Base-by-base conservation (phyloP, 805 yeast genomes). In the Brettanomyces nanus region DNA sequence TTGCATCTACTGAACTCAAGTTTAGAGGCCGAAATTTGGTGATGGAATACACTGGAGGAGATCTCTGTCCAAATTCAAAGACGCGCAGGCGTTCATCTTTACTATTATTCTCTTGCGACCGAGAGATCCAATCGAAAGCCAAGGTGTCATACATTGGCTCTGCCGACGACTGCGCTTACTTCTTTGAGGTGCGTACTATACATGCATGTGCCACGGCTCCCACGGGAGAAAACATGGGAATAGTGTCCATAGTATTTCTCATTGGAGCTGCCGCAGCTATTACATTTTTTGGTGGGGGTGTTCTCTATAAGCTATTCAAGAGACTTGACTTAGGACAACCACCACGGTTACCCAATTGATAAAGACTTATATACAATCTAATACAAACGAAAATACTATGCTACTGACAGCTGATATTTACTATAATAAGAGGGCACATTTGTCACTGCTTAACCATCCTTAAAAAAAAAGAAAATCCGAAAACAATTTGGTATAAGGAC, bases 161-260 rank as follows among this genome's bases (percentile, higher is more conserved):
- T 5, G 52, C 74, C 30, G 73, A 85, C 54, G 84, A 86, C 44
- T 86, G 96, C 59, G 75, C 80, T 27, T 86, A 84, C 56, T 73
- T 80, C 52, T 86, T 86, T 56, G 95, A 86, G 52, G 86, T 85
- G 23, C 63, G 86, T 46, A 83, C 95, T 3, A 77, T 84, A 31
- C 82, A 80, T 59, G 95, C 95, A 0, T 86, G 96, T 58, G 85
- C 95, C 0, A 80, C 87, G 1, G 76, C 84, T 7, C 77, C 79
- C 36, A 72, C 77, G 47, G 73, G 69, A 10, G 80, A 79, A 50
- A 76, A 81, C 42, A 58, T 73, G 38, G 78, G 80, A 14, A 76
- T 80, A 3, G 68, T 81, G 37, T 75, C 84, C 65, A 76, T 82
- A 35, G 79, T 82, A 45, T 43, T 75, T 14, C 62, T 75, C 30